These are phyloP conservation scores for Albifimbria verrucaria DNA, from an alignment of 2,329 filamentous ascomycete genomes.

Conservation along the genomic window DNA sequence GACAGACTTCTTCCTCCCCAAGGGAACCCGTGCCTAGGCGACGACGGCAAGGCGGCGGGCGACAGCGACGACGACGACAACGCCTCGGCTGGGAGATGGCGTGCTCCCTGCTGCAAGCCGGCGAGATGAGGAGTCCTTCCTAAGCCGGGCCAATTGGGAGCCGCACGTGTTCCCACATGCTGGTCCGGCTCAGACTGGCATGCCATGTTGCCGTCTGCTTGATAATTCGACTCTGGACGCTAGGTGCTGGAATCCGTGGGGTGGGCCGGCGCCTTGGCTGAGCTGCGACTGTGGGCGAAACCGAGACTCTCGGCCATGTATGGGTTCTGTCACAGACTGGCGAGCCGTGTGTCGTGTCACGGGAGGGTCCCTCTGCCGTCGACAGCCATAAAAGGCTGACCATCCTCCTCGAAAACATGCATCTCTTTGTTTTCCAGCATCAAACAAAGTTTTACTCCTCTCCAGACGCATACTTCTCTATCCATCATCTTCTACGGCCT, in stretches of 20 bases:
- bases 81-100: neutral
- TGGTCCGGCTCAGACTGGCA: too few relatives aligned
- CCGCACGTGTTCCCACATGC: neutral
- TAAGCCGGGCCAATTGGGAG: neutral
- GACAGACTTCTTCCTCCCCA: too few relatives aligned
- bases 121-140: neutral
- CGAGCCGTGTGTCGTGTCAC: neutral
- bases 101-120: neutral
- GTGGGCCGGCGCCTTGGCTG: neutral
- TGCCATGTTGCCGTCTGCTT: too few relatives aligned
- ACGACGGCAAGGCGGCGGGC: too few relatives aligned
- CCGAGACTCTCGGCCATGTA: neutral
- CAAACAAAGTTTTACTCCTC: neutral
- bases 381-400: neutral
- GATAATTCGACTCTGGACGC: neutral
- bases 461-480: neutral
- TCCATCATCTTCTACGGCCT: neutral
- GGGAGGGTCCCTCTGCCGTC: neutral
- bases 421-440: neutral
- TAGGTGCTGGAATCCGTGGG: slow-evolving; percentile 2
- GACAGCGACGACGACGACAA: too few relatives aligned
- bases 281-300: neutral
- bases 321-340: neutral
- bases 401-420: neutral
- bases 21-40: too few relatives aligned